Evolutionary conservation across 1,139 yeast species (phyloP).

Genomic region (Debaryomyces sp.): DNA sequence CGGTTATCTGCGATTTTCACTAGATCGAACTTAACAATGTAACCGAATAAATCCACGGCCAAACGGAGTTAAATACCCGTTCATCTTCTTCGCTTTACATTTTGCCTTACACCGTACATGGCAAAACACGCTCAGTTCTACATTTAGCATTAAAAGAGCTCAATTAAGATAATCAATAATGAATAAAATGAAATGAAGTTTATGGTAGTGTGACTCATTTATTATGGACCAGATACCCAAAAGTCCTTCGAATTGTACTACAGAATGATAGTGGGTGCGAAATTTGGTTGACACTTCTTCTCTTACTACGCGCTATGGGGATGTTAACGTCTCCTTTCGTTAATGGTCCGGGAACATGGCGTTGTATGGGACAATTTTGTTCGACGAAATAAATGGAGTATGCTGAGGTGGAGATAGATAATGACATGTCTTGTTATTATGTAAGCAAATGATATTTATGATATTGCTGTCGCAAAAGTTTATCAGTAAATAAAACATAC

Average conservation of each 20-base stretch:
- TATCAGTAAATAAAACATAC: neutral
- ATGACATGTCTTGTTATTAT: neutral
- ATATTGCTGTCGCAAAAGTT: neutral
- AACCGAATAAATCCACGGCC: slow-evolving; percentile 1
- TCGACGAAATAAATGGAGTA: neutral
- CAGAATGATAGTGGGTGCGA: neutral
- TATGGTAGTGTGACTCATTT: neutral
- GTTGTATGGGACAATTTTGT: neutral
- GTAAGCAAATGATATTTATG: slow-evolving; percentile 1
- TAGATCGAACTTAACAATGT: neutral
- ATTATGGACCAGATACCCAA: neutral
- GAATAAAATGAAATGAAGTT: neutral
- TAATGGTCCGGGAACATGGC: neutral
- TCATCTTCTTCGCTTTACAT: neutral
- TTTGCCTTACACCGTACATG: neutral
- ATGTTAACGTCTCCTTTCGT: neutral
- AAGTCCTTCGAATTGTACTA: neutral
- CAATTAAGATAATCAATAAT: neutral
- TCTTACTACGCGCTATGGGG: neutral
- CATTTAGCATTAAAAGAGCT: neutral
- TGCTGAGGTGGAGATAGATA: neutral
- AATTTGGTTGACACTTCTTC: neutral
- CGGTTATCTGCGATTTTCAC: neutral
- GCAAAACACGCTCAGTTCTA: neutral
- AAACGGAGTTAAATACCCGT: slow-evolving; percentile 2